These are phyloP conservation scores for Xerocomellus dryophilus DNA, from an alignment of 768 basidiomycete species.

Conservation along the genomic window DNA sequence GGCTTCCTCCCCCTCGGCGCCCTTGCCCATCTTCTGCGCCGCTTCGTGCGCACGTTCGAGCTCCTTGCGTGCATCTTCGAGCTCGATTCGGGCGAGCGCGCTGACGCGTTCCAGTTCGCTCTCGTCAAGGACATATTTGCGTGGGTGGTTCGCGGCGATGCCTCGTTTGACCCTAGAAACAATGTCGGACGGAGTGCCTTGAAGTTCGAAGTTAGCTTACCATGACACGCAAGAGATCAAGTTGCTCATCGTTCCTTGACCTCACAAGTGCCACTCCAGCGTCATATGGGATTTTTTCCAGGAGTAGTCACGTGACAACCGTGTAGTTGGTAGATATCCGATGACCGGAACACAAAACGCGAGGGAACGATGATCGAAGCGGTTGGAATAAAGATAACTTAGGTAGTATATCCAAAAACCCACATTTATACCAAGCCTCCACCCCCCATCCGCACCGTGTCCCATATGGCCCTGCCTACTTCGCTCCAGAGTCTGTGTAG, in stretches of 20 bases:
- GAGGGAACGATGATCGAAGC: neutral
- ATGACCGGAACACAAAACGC: neutral
- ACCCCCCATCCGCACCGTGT: constrained; percentile 75
- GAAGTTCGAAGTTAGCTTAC: constrained; percentile 20
- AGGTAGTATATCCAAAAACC: neutral
- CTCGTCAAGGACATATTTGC: constrained; percentile 88
- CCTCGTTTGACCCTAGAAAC: constrained; percentile 72
- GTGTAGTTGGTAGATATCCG: neutral
- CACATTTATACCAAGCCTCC: constrained; percentile 60
- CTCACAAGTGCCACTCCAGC: neutral
- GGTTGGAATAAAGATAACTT: constrained; percentile 20
- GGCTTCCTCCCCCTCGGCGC: constrained; percentile 62
- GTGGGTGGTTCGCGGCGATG: constrained; percentile 67
- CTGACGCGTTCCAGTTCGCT: constrained; percentile 88
- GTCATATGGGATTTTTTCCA: constrained; percentile 7
- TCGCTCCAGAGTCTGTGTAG: constrained; percentile 50
- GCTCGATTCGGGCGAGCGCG: constrained; percentile 77
- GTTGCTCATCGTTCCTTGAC: constrained; percentile 52
- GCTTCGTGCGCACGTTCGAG: constrained; percentile 78
- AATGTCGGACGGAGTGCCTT: neutral
- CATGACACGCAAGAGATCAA: constrained; percentile 74
- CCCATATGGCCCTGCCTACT: constrained; percentile 49
- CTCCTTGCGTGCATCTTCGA: constrained; percentile 87
- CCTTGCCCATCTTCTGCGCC: constrained; percentile 65
- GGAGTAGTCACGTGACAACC: constrained; percentile 15